These are phyloP conservation scores for Spatholobus suberectus DNA, from an alignment of 306 rosid species.

Conservation along the genomic window DNA sequence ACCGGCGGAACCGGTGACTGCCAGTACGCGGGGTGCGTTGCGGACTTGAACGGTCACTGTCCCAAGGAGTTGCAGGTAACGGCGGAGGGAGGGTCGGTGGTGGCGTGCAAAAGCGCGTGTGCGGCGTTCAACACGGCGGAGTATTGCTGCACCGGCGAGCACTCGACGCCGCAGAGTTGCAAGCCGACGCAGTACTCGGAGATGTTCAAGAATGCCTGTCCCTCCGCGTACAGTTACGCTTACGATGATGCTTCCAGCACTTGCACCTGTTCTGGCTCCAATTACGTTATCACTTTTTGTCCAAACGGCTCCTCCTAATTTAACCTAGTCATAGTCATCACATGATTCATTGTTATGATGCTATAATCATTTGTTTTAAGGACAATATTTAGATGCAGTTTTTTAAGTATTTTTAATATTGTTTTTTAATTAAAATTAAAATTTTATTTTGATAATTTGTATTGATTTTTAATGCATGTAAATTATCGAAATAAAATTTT, in stretches of 20 bases:
- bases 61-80: conserved; percentile 63
- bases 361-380: too few relatives aligned
- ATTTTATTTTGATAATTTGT: too few relatives aligned
- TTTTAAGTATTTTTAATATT: too few relatives aligned
- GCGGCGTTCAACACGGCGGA: conserved; percentile 69
- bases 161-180: conserved; percentile 74
- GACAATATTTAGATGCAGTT: too few relatives aligned
- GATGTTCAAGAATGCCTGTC: conserved; percentile 77
- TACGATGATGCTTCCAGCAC: conserved; percentile 84
- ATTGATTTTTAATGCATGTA: too few relatives aligned
- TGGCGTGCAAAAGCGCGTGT: conserved; percentile 85
- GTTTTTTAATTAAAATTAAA: too few relatives aligned
- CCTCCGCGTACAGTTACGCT: conserved; percentile 80
- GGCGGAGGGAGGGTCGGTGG: conserved; percentile 46
- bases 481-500: too few relatives aligned
- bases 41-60: conserved; percentile 63
- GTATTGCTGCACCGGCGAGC: conserved; percentile 77
- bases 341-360: not conserved
- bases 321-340: not conserved
- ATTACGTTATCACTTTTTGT: conserved; percentile 69
- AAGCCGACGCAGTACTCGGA: conserved; percentile 69
- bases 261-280: conserved; percentile 71
- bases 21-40: conserved; percentile 78
- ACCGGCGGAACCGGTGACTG: conserved; percentile 75
- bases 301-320: conserved; percentile 39